Evolutionary conservation across 495 filamentous ascomycete genomes (phyloP).

Genomic region (Podospora pseudopauciseta): DNA sequence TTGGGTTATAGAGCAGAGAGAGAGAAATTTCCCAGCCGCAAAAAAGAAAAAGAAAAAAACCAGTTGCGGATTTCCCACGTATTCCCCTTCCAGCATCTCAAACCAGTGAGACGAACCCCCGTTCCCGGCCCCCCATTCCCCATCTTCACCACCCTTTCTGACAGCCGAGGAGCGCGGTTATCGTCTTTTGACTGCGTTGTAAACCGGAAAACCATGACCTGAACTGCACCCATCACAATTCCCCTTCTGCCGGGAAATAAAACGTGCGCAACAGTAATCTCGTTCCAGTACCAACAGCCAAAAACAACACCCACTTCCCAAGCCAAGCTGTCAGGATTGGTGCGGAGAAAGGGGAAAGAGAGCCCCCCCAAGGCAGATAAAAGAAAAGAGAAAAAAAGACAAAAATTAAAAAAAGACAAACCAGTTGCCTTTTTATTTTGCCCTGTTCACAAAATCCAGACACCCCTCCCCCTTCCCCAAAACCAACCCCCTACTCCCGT

Average conservation of each 20-base stretch:
- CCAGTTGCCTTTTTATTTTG: conserved; percentile 13
- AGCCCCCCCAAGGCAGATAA: background rate
- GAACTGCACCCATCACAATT: conserved; percentile 26
- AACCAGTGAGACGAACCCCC: background rate
- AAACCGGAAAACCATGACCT: conserved; percentile 33
- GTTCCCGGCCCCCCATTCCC: background rate
- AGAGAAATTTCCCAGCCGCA: background rate
- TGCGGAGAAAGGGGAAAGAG: background rate
- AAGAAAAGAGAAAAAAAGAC: background rate
- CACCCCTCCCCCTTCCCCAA: background rate
- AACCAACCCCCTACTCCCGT: background rate
- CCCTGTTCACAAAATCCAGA: background rate
- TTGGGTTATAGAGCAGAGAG: background rate
- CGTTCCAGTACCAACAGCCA: conserved; percentile 10
- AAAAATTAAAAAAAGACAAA: conserved; percentile 13
- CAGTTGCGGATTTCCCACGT: background rate
- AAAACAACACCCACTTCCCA: background rate
- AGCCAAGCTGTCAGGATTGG: background rate
- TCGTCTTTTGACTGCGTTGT: background rate
- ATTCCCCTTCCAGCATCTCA: background rate
- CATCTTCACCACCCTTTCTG: background rate
- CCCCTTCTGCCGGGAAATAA: conserved; percentile 5
- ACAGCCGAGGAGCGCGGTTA: background rate
- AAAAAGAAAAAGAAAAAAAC: no score
- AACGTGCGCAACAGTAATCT: conserved; percentile 26